These are phyloP conservation scores for Arxiozyma slooffiae DNA, from an alignment of 1,139 yeast genomes.

Conservation along the genomic window DNA sequence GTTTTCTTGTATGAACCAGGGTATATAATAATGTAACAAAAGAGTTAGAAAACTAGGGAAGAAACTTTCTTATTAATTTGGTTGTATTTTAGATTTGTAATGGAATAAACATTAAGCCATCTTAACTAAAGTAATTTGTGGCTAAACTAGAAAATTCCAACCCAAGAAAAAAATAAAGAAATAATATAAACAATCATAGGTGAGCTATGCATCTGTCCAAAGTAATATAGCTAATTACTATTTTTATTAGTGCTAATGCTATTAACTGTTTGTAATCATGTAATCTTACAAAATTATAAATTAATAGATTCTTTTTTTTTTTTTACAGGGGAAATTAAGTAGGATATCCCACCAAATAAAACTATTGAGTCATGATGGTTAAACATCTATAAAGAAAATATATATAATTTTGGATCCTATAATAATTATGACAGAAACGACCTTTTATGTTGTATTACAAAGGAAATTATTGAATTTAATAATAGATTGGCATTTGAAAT, in stretches of 20 bases:
- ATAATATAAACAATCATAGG: neutral
- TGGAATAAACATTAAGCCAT: neutral
- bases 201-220: neutral
- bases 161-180: neutral
- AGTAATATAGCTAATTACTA: neutral
- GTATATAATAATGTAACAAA: too few species aligned
- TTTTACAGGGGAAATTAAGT: slow-evolving; percentile 23
- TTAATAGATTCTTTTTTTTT: slow-evolving; percentile 11
- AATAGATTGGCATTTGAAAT: slow-evolving; percentile 10
- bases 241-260: slow-evolving; percentile 5
- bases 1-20: too few species aligned
- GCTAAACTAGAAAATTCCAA: neutral
- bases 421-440: slow-evolving; percentile 56
- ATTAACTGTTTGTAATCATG: slow-evolving; percentile 20
- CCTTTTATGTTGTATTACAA: slow-evolving; percentile 59
- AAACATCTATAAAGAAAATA: slow-evolving; percentile 53
- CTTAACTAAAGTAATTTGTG: too few species aligned
- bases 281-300: slow-evolving; percentile 19
- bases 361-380: slow-evolving; percentile 58
- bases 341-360: slow-evolving; percentile 69
- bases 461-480: slow-evolving; percentile 27
- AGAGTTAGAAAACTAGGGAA: too few species aligned
- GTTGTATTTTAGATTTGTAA: neutral
- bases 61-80: too few species aligned
- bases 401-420: slow-evolving; percentile 17